phyloP scores from a whole-genome alignment of 169 alveolate genomes.

The Plasmodium blacklocki region DNA sequence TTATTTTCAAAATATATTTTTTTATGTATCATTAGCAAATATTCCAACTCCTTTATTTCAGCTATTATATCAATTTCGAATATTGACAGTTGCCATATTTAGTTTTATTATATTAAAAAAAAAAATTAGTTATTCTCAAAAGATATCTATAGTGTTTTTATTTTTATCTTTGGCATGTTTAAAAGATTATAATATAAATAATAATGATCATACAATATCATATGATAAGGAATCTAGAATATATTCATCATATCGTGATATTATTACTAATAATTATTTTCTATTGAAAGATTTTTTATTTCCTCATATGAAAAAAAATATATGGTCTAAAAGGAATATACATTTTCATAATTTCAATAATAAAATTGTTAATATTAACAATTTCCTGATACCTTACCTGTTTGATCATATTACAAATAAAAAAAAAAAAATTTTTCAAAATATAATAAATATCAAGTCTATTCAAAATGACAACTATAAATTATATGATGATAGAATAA shows the following conservation, averaged over 20 bases:
- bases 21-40: constrained; percentile 37
- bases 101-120: constrained; percentile 37
- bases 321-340: not conserved
- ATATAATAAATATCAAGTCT: not conserved
- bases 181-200: constrained; percentile 38
- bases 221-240: not conserved
- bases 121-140: constrained; percentile 14
- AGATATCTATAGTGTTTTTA: constrained; percentile 32
- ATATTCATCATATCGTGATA: not conserved
- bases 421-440: not conserved
- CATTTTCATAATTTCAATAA: not conserved
- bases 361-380: not conserved
- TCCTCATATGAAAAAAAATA: not conserved
- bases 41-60: constrained; percentile 67
- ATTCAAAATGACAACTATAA: not conserved
- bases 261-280: not conserved
- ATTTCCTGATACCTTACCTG: not conserved
- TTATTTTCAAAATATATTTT: constrained; percentile 54
- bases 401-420: not conserved
- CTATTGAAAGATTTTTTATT: not conserved
- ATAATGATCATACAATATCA: not conserved
- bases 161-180: constrained; percentile 48
- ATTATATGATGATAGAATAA: too few relatives aligned
- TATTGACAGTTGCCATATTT: constrained; percentile 33
- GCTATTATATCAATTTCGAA: constrained; percentile 44